phyloP scores from a whole-genome alignment of 208 protist species.

The Borovskyia barvae region DNA sequence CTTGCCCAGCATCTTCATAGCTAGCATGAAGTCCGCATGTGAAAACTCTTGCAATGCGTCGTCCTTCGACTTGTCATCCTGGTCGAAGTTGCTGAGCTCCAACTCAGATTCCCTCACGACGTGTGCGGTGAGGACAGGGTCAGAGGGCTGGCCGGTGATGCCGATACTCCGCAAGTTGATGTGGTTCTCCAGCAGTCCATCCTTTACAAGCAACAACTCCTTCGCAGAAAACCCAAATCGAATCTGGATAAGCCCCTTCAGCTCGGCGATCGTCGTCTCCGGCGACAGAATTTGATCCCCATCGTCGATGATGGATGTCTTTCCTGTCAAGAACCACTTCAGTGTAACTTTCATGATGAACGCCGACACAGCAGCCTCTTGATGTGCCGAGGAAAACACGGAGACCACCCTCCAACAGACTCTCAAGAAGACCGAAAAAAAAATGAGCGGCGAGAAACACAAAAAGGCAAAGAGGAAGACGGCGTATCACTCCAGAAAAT shows the following conservation, averaged over 20 bases:
- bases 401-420: too few relatives aligned
- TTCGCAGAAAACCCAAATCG: slow-evolving; percentile 72
- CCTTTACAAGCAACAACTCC: slow-evolving; percentile 52
- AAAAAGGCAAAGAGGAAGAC: neutral
- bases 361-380: too few relatives aligned
- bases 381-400: too few relatives aligned
- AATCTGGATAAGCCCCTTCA: slow-evolving; percentile 84
- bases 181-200: slow-evolving; percentile 62
- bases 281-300: slow-evolving; percentile 60
- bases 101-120: slow-evolving; percentile 57
- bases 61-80: slow-evolving; percentile 52
- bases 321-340: slow-evolving; percentile 78
- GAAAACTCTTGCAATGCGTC: slow-evolving; percentile 75
- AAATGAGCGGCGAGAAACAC: too few relatives aligned
- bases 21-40: slow-evolving; percentile 75
- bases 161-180: slow-evolving; percentile 39
- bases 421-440: too few relatives aligned
- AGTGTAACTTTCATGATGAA: slow-evolving; percentile 73
- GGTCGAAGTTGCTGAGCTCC: slow-evolving; percentile 47
- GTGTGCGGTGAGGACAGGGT: slow-evolving; percentile 55
- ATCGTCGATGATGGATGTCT: slow-evolving; percentile 52
- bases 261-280: slow-evolving; percentile 64
- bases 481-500: neutral
- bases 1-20: slow-evolving; percentile 78
- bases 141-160: slow-evolving; percentile 33